Percentiles rank a stretch among this genome's conserved stretches.
phyloP scores from a whole-genome alignment of 2,329 filamentous ascomycete species.

The Trichoderma koningiopsis region DNA sequence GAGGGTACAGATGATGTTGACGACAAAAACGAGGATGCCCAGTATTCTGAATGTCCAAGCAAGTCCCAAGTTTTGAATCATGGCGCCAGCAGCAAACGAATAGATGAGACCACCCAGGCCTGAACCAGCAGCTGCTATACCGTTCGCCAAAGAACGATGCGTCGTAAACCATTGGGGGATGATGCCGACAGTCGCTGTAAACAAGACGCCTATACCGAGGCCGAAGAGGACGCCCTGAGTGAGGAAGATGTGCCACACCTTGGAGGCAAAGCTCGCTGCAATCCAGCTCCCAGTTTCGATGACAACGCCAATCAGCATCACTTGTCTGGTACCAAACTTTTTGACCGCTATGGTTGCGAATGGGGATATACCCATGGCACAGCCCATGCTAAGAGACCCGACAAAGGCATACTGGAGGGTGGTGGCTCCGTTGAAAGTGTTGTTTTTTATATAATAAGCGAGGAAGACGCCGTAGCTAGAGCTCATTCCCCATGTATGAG shows the following conservation, averaged over 20 bases:
- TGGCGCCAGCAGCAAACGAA: slow-evolving; percentile 66
- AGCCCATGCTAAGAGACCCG: slow-evolving; percentile 48
- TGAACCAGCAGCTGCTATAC: slow-evolving; percentile 67
- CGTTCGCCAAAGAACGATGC: slow-evolving; percentile 68
- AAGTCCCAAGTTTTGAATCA: slow-evolving; percentile 66
- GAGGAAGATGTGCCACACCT: slow-evolving; percentile 76
- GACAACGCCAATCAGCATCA: slow-evolving; percentile 64
- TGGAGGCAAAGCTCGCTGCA: slow-evolving; percentile 66
- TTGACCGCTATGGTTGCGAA: slow-evolving; percentile 64
- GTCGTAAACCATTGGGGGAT: slow-evolving; percentile 75
- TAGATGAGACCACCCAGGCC: slow-evolving; percentile 75
- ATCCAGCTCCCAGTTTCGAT: slow-evolving; percentile 68
- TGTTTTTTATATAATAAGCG: slow-evolving; percentile 57
- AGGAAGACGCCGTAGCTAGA: slow-evolving; percentile 54
- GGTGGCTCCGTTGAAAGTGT: slow-evolving; percentile 64
- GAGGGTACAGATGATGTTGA: slow-evolving; percentile 64
- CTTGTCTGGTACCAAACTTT: slow-evolving; percentile 62
- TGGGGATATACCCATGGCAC: slow-evolving; percentile 68
- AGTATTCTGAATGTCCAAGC: slow-evolving; percentile 68
- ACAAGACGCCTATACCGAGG: slow-evolving; percentile 76
- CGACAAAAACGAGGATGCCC: slow-evolving; percentile 63
- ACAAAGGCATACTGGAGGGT: slow-evolving; percentile 74
- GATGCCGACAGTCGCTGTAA: slow-evolving; percentile 68
- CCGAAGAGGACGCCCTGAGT: slow-evolving; percentile 76
- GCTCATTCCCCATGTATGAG: slow-evolving; percentile 76